Evolutionary conservation across 805 yeast species (phyloP).

Genomic region (Saccharomycopsis schoenii): DNA sequence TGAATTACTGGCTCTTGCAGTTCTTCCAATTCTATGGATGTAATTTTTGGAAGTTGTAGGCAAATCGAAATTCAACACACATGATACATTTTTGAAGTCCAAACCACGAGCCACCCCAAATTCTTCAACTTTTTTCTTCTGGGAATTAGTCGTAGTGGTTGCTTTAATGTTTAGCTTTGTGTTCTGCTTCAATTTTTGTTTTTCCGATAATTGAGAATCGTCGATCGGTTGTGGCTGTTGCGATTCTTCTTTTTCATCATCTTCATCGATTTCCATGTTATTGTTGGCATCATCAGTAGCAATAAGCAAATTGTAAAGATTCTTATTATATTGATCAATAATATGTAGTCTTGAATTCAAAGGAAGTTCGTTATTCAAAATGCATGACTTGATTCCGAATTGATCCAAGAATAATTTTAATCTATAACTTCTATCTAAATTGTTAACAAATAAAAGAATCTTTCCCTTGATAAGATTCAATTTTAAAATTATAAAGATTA

Average conservation of each 20-base stretch:
- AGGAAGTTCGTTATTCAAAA: conserved; percentile 87
- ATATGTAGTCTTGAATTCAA: conserved; percentile 88
- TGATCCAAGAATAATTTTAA: conserved; percentile 85
- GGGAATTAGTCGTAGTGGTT: conserved; percentile 16
- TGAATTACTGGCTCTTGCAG: conserved; percentile 93
- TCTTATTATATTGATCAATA: conserved; percentile 89
- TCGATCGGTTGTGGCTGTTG: conserved; percentile 12
- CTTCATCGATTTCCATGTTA: conserved; percentile 19
- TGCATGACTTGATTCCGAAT: conserved; percentile 83
- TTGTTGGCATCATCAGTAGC: conserved; percentile 83
- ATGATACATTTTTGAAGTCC: conserved; percentile 91
- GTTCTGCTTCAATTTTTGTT: conserved; percentile 19
- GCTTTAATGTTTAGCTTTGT: conserved; percentile 12
- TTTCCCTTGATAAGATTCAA: conserved; percentile 83
- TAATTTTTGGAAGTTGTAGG: conserved; percentile 86
- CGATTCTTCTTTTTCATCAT: conserved; percentile 19
- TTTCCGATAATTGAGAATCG: conserved; percentile 2
- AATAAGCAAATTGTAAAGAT: conserved; percentile 74
- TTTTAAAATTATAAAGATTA: conserved; percentile 88
- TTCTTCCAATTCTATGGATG: conserved; percentile 90
- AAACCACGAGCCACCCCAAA: conserved; percentile 96
- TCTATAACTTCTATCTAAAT: conserved; percentile 91
- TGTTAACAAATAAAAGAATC: conserved; percentile 82
- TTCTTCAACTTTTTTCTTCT: conserved; percentile 48
- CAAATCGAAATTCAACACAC: conserved; percentile 90